Base-by-base conservation (phyloP, 345 rosid species). In the Eucalyptus polybractea region DNA sequence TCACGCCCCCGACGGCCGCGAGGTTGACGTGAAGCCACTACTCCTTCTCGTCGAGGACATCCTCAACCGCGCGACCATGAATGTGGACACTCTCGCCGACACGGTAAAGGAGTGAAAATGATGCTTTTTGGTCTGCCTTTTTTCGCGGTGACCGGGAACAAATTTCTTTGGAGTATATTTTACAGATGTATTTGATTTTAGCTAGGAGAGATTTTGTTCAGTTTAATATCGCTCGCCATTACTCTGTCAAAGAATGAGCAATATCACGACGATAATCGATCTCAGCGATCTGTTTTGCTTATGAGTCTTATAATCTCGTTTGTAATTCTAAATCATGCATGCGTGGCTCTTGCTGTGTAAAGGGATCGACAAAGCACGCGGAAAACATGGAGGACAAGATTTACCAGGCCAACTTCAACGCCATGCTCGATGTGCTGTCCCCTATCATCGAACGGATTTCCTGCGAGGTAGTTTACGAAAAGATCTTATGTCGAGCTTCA, bases 11-110 rank as follows among this genome's bases (percentile, higher is more conserved):
- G 98, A 95, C 72, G 97, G 94, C 83, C 50, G 91, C 19, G 93
- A 87, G 86, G 90, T 95, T 65, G 94, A 97, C 76, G 96, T 94
- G 92, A 94, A 88, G 83, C 93, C 96, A 50, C 94, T 97, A 83
- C 94, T 97, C 88, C 86, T 60, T 19, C 87, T 97, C 37, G 94
- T 95, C 88, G 95, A 97, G 90, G 96, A 95, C 91, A 96, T 97
- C 80, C 96, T 97, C 85, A 91, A 90, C 80, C 94, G 92, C 49
- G 91, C 96, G 58, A 88, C 90, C 88, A 91, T 95, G 13, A 87
- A 89, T 88, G 83, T 91, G 13, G 93, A 91, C 90, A 88, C 90
- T 88, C 86, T 91, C 88, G 88, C 89, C 86, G 80, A 87, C 94
- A 96, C 96, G 92, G 86, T 54, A 65, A 65, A n/a, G 76, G 76